Base-by-base conservation (phyloP, 2,329 filamentous ascomycete genomes). In the Alternaria sp. region DNA sequence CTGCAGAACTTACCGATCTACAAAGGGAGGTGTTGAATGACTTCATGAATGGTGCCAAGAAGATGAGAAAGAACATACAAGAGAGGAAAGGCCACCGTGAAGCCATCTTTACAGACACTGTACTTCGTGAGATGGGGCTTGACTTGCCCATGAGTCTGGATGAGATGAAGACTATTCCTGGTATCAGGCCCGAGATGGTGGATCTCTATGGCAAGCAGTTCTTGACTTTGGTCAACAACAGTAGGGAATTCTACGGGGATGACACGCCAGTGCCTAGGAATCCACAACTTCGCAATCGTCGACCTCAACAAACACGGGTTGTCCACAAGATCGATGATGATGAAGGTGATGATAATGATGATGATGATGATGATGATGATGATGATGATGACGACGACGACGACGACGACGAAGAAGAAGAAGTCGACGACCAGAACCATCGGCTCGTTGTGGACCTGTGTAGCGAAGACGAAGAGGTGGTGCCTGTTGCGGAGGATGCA, bases 101-200 rank as follows among this genome's bases (percentile, higher is more conserved):
- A 23, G 82, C 84, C 4, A 82, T 83, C 0, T 95, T 95, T 72
- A 88, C 86, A 0, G 88, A 92, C 60, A 82, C 82, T 23, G 83
- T 91, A 13, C 83, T 93, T 50, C 86, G 88, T 34, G 85, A 89
- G 65, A 93, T 95, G 89, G 88, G 86, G 11, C 86, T 92, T 49
- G 77, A 82, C 33, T 90, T 90, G 81, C 90, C 90, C 0, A 82
- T 80, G 7, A 86, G 81, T 8, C 69, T 86, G 9, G 83, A 85
- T 14, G 80, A 86, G 56, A 90, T 95, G 86, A 79, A 78, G 31
- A 75, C 77, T 8, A 90, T 94, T 48, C 82, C 83, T 0, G 85
- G 84, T 9, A 88, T 93, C 57, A 83, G 89, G 53, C 63, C 73
- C 1, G 85, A 87, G 26, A 89, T 87, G 70, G 88, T 92, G 24